Evolutionary conservation across 306 rosid genomes (phyloP).

Genomic region (Vachellia pachyceras): DNA sequence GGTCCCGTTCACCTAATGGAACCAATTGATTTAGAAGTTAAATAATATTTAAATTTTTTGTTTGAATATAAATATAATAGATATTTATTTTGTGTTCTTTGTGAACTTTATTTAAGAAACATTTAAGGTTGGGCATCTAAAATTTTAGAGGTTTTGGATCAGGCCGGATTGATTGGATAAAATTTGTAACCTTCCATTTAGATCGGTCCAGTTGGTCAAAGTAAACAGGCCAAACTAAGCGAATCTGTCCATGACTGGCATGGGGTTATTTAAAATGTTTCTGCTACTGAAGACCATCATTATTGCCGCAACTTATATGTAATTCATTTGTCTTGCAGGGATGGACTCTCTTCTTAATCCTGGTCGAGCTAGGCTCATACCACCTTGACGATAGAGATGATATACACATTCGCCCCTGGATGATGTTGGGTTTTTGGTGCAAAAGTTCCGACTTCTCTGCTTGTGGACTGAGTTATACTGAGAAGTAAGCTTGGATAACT

Average conservation of each 20-base stretch:
- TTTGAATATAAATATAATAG: background rate
- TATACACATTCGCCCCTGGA: slow-evolving; percentile 35
- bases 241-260: background rate
- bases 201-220: background rate
- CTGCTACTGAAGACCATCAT: background rate
- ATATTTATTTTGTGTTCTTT: background rate
- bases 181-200: background rate
- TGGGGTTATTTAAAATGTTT: background rate
- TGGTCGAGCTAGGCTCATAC: slow-evolving; percentile 82
- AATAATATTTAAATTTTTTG: background rate
- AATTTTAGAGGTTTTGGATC: background rate
- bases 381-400: slow-evolving; percentile 44
- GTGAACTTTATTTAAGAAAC: background rate
- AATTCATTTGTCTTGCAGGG: slow-evolving; percentile 60
- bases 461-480: background rate
- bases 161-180: background rate
- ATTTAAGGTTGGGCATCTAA: background rate
- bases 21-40: background rate
- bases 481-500: background rate
- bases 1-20: background rate
- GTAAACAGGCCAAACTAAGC: background rate
- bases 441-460: background rate
- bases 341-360: slow-evolving; percentile 95
- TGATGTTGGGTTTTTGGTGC: slow-evolving; percentile 33
- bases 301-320: background rate